Evolutionary conservation across 768 basidiomycete genomes (phyloP).

Genomic region (Naganishia vishniacii): DNA sequence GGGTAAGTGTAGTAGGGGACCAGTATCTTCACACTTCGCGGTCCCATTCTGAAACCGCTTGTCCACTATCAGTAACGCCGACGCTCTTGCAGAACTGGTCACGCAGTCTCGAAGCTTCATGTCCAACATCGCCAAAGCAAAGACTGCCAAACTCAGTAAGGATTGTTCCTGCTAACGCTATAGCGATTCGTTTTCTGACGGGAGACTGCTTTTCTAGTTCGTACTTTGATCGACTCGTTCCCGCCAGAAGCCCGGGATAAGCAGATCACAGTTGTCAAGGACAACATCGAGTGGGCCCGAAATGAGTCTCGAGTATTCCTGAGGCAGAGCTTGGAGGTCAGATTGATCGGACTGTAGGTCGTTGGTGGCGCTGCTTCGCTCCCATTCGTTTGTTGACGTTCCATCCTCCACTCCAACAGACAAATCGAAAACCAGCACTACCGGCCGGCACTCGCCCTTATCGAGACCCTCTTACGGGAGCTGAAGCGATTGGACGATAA

Average conservation of each 20-base stretch:
- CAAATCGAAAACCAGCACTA: conserved; percentile 66
- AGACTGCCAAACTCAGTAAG: conserved; percentile 91
- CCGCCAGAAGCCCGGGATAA: conserved; percentile 64
- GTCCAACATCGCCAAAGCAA: conserved; percentile 91
- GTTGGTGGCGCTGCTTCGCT: neutral
- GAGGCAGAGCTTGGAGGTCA: conserved; percentile 85
- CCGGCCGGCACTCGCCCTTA: conserved; percentile 70
- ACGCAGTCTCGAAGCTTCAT: conserved; percentile 77
- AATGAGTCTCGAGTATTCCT: conserved; percentile 89
- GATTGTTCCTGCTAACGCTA: neutral
- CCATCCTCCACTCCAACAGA: conserved; percentile 28
- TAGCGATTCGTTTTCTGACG: neutral
- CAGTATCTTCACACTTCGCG: neutral
- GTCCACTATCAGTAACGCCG: conserved; percentile 61
- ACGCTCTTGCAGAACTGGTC: conserved; percentile 79
- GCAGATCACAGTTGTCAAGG: conserved; percentile 78
- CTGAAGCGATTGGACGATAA: conserved; percentile 93
- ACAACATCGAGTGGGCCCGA: conserved; percentile 90
- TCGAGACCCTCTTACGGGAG: conserved; percentile 82
- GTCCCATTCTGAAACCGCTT: neutral
- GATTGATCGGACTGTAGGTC: conserved; percentile 64
- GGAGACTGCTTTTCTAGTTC: conserved; percentile 55
- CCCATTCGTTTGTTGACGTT: neutral
- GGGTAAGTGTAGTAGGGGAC: conserved; percentile 54
- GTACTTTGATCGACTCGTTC: conserved; percentile 90